phyloP scores from a whole-genome alignment of 176 grass and related monocot genomes.

The Bolboschoenus planiculmis region DNA sequence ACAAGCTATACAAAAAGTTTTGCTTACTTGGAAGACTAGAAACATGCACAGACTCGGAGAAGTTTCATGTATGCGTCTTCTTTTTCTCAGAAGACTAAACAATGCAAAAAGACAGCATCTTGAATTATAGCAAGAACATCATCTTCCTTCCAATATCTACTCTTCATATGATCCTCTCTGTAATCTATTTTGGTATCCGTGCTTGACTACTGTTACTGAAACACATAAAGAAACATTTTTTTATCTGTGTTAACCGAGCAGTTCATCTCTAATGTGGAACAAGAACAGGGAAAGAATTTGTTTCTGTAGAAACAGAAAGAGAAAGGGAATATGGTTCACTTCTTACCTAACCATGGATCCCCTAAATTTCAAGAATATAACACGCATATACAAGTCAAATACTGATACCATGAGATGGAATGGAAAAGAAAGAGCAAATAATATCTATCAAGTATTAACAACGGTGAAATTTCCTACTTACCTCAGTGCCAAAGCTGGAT shows the following conservation, averaged over 20 bases:
- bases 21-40: not conserved
- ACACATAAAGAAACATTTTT: too few species aligned
- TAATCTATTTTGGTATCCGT: not conserved
- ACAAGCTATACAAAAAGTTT: not conserved
- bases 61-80: too few species aligned
- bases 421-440: not conserved
- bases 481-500: conserved; percentile 48
- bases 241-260: not conserved
- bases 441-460: not conserved
- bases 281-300: not conserved
- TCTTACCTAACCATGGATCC: not conserved
- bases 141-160: not conserved
- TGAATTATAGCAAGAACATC: not conserved
- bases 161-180: not conserved
- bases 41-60: not conserved
- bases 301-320: not conserved
- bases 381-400: not conserved
- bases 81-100: not conserved
- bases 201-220: not conserved
- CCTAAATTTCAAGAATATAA: not conserved
- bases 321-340: not conserved
- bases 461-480: conserved; percentile 12
- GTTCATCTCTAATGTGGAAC: not conserved
- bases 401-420: not conserved
- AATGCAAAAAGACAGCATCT: not conserved